A percentile compares a stretch with the other conserved stretches of the same genome.
These are phyloP conservation scores for Pyrenochaeta sp. DNA, from an alignment of 2,329 filamentous ascomycete genomes.

Conservation along the genomic window DNA sequence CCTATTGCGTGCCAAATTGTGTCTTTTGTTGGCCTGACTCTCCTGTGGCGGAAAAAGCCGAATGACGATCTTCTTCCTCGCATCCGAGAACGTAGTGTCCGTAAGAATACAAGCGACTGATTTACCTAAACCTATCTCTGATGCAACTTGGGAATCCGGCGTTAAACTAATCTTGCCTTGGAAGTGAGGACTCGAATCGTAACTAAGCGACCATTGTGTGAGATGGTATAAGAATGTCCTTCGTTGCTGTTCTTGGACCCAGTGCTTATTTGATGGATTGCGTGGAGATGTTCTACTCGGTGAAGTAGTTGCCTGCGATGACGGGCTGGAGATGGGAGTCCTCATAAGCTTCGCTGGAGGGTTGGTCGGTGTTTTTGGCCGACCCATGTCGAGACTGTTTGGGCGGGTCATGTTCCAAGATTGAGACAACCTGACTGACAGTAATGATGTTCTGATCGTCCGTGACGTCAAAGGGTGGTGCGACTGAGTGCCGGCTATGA, in stretches of 20 bases:
- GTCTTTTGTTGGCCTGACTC: background rate
- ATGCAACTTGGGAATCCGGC: slow-evolving; percentile 5
- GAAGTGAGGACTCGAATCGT: slow-evolving; percentile 41
- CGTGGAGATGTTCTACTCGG: slow-evolving; percentile 15
- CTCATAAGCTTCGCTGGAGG: slow-evolving; percentile 4
- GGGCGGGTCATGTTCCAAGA: slow-evolving; percentile 16
- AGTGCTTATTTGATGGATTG: slow-evolving; percentile 25
- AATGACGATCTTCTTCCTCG: slow-evolving; percentile 31
- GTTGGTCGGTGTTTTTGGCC: slow-evolving; percentile 11
- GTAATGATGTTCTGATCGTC: slow-evolving; percentile 3
- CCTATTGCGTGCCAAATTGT: background rate
- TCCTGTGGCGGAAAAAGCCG: slow-evolving; percentile 36
- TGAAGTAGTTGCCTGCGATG: slow-evolving; percentile 2
- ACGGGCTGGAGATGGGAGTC: background rate
- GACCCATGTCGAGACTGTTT: slow-evolving; percentile 7
- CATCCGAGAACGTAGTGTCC: slow-evolving; percentile 18
- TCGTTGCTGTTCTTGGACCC: slow-evolving; percentile 29
- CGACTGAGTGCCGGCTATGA: background rate
- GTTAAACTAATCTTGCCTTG: slow-evolving; percentile 38
- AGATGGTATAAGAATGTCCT: slow-evolving; percentile 33
- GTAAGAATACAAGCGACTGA: slow-evolving; percentile 39
- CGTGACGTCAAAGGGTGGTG: slow-evolving; percentile 2
- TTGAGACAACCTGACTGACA: slow-evolving; percentile 3
- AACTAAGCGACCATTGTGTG: slow-evolving; percentile 33
- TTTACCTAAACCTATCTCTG: slow-evolving; percentile 32